A percentile compares a stretch with the other conserved stretches of the same genome.
Evolutionary conservation across 2,329 filamentous ascomycete genomes (phyloP).

Genomic region (Calonectria naviculata): DNA sequence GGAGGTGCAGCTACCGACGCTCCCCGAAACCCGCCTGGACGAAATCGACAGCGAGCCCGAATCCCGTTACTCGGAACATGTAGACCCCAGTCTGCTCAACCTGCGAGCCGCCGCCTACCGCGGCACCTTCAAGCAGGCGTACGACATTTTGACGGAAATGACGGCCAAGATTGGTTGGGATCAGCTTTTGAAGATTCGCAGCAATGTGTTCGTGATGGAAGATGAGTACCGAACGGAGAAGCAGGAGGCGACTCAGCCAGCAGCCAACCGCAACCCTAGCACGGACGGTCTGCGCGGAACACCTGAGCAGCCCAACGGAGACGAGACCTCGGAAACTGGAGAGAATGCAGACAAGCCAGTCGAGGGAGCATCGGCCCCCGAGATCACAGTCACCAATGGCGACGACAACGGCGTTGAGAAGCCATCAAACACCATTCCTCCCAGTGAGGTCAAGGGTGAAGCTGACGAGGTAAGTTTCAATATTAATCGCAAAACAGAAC

Average conservation of each 20-base stretch:
- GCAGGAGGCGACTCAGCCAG: constrained; percentile 65
- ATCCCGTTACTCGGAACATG: constrained; percentile 82
- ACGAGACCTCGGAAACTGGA: constrained; percentile 49
- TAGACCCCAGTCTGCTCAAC: constrained; percentile 87
- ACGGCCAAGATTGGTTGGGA: constrained; percentile 98
- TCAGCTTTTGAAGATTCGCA: constrained; percentile 91
- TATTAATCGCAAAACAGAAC: constrained; percentile 18
- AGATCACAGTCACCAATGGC: constrained; percentile 44
- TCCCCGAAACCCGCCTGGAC: constrained; percentile 90
- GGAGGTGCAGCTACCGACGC: constrained; percentile 86
- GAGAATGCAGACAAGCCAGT: constrained; percentile 46
- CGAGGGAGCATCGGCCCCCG: constrained; percentile 32
- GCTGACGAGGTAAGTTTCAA: constrained; percentile 71
- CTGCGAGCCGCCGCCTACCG: constrained; percentile 91
- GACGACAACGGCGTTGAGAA: constrained; percentile 71
- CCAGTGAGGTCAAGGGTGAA: constrained; percentile 80
- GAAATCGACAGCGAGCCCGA: constrained; percentile 95
- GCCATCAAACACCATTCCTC: constrained; percentile 81
- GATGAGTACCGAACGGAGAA: constrained; percentile 96
- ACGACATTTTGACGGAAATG: constrained; percentile 93
- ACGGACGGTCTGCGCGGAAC: constrained; percentile 81
- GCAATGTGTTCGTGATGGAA: constrained; percentile 99
- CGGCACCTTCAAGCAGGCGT: constrained; percentile 95
- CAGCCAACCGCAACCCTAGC: constrained; percentile 77
- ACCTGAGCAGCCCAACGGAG: constrained; percentile 68